Conservation (phyloP, 2,329 filamentous ascomycete species). For the Pseudonectria buxi region DNA sequence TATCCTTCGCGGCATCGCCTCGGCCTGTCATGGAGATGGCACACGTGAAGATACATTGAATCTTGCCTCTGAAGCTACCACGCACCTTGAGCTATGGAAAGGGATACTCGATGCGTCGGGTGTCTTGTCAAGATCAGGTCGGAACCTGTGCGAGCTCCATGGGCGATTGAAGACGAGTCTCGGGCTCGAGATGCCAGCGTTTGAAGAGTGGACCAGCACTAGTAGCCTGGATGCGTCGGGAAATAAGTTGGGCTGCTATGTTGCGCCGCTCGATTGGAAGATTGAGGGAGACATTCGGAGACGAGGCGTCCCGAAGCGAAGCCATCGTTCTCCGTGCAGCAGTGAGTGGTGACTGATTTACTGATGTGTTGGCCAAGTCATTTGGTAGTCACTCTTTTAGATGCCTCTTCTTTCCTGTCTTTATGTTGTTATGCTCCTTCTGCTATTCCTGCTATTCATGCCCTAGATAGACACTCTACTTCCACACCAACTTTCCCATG, state of each 20-base stretch:
- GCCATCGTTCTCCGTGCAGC: no score
- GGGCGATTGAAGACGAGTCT: slow-evolving; percentile 10
- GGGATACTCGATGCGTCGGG: slow-evolving; percentile 11
- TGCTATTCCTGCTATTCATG: no score
- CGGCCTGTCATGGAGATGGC: slow-evolving; percentile 7
- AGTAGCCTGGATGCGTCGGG: neutral
- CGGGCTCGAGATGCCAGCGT: slow-evolving; percentile 9
- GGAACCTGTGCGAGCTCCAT: slow-evolving; percentile 14
- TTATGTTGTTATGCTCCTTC: no score
- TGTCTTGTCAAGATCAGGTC: slow-evolving; percentile 11
- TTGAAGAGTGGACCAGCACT: slow-evolving; percentile 14
- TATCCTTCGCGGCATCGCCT: slow-evolving; percentile 16
- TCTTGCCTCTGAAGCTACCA: slow-evolving; percentile 9
- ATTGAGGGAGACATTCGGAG: slow-evolving; percentile 11
- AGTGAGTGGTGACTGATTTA: slow-evolving; percentile 13
- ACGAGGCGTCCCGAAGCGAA: no score
- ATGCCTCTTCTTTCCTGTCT: no score
- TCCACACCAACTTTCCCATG: no score
- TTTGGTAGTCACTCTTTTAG: no score
- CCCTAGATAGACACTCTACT: no score
- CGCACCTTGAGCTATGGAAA: slow-evolving; percentile 17
- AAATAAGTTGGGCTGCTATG: slow-evolving; percentile 16
- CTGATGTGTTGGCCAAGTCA: slow-evolving; percentile 6
- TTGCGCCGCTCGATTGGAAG: slow-evolving; percentile 11
- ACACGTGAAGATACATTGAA: slow-evolving; percentile 2